Percentiles rank a stretch among this genome's conserved stretches.
These are phyloP conservation scores for Candolleomyces eurysporus DNA, from an alignment of 768 basidiomycete genomes.

Conservation along the genomic window DNA sequence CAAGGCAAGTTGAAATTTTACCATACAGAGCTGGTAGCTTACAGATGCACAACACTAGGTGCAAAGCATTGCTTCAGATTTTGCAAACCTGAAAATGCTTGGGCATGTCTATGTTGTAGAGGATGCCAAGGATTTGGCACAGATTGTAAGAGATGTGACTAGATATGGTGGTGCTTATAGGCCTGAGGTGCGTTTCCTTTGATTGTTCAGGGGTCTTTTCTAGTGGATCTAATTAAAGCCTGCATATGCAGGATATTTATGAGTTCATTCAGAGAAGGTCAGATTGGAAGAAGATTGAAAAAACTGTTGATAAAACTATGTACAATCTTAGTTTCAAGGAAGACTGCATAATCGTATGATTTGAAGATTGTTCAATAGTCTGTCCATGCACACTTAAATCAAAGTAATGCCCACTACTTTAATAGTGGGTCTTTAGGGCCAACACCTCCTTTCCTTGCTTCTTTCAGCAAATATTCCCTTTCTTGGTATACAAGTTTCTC, in stretches of 20 bases:
- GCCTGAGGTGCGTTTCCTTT: conserved; percentile 66
- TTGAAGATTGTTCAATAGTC: too few relatives aligned
- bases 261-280: conserved; percentile 93
- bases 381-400: too few relatives aligned
- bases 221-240: neutral
- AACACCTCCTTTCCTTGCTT: too few relatives aligned
- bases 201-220: neutral
- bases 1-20: conserved; percentile 47
- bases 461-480: too few relatives aligned
- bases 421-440: too few relatives aligned
- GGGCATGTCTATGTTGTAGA: conserved; percentile 95
- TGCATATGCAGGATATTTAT: conserved; percentile 69
- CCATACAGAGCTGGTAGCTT: neutral
- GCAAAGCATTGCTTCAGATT: conserved; percentile 81
- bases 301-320: conserved; percentile 93
- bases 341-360: conserved; percentile 59
- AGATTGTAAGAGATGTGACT: conserved; percentile 93
- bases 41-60: conserved; percentile 39
- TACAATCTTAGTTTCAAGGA: conserved; percentile 92
- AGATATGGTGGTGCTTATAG: conserved; percentile 93
- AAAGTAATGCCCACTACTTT: too few relatives aligned
- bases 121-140: conserved; percentile 94
- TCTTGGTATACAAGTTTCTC: too few relatives aligned
- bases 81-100: conserved; percentile 94
- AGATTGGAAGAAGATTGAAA: conserved; percentile 99